Evolutionary conservation across 768 basidiomycete genomes (phyloP), one percentile per base, ranked within the genome.

Genomic region (Suillus variegatus): DNA sequence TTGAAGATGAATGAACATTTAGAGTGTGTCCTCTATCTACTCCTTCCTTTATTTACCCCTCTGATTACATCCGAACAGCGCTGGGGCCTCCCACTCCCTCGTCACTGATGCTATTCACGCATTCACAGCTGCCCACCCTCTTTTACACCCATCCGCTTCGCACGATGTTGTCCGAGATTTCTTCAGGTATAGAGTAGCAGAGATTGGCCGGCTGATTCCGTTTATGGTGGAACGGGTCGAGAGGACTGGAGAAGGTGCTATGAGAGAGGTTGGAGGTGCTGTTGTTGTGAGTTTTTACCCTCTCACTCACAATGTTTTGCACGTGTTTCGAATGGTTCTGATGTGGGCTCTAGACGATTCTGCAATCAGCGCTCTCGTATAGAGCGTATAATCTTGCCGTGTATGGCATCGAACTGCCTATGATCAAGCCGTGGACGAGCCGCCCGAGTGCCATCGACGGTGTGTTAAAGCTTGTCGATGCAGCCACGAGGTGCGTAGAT

Each of bases 371-470:
- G 0, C 81, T 88, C 60, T 86, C 89, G 41, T 94, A 93, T 74
- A 86, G 95, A 47, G 83, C 85, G 44, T 88, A 89, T 67, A 90
- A 93, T 69, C 73, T 84, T 2, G 81, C 82, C 9, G 86, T 91
- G 10, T 99, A 99, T 73, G 93, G 93, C 38, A 82, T 98, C 52
- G 83, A 86, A 28, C 79, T 83, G 25, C 90, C 85, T 6, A 86
- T 87, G 85, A 82, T 84, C 68, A 84, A 88, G 66, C 88, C 92
- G 0, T 99, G 96, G 97, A 94, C 94, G 20, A 93, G 93, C 71
- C 82, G 82, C 55, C 81, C 88, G 4, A 73, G 79, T 0, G 75
- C 93, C 18, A 86, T 97, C 61, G 91, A 94, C 51, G 82, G 86
- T 10, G 76, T 92, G 6, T 81, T 89, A 32, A 82, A 82, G 55